Percentiles rank a stretch among this genome's conserved stretches.
These are phyloP conservation scores for Coelastrella sp. DNA, from an alignment of 139 green algal species.

Conservation along the genomic window DNA sequence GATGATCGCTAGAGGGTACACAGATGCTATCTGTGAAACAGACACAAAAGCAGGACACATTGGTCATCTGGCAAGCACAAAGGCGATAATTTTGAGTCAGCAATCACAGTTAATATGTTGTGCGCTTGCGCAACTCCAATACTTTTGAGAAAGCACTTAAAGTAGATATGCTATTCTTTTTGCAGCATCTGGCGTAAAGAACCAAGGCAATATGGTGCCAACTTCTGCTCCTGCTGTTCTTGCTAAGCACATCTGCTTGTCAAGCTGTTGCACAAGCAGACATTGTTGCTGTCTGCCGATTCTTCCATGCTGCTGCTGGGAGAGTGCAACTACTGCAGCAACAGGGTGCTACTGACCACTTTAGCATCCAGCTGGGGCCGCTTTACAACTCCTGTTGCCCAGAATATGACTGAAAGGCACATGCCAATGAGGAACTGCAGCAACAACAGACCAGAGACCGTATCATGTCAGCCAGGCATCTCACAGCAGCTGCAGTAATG, in stretches of 20 bases:
- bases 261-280: too few relatives aligned
- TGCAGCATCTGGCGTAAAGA: background rate
- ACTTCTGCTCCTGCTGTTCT: too few relatives aligned
- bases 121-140: background rate
- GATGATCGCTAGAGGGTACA: constrained; percentile 94
- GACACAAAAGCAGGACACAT: background rate
- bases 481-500: background rate
- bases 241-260: too few relatives aligned
- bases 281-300: too few relatives aligned
- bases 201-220: too few relatives aligned
- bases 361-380: constrained; percentile 64
- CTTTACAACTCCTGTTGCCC: constrained; percentile 78
- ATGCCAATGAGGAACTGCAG: constrained; percentile 87
- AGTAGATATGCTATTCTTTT: too few relatives aligned
- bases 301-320: too few relatives aligned
- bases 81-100: background rate
- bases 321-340: too few relatives aligned
- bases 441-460: background rate
- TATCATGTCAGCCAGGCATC: background rate
- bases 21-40: constrained; percentile 65
- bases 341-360: constrained; percentile 50
- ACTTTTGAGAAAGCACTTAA: background rate
- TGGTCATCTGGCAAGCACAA: background rate
- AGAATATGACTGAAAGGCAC: constrained; percentile 76
- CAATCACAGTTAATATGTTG: background rate